A percentile compares a stretch with the other conserved stretches of the same genome.
These are phyloP conservation scores for Populus trichocarpa DNA, from an alignment of 441 rosid species.

Conservation along the genomic window DNA sequence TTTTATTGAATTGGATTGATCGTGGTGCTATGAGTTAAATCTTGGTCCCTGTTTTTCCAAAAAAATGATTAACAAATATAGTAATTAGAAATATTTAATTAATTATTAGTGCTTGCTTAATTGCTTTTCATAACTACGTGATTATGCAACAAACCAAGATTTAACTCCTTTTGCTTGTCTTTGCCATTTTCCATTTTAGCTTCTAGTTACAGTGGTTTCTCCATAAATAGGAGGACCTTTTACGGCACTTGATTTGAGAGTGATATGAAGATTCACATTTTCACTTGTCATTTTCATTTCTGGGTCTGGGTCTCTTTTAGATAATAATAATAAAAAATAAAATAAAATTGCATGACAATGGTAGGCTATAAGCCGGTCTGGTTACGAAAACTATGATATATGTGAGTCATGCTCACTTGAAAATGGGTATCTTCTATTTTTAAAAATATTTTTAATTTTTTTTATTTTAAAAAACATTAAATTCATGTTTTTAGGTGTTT, in stretches of 20 bases:
- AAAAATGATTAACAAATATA: too few relatives aligned
- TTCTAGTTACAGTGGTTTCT: too few relatives aligned
- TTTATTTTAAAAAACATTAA: too few relatives aligned
- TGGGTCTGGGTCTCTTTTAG: neutral
- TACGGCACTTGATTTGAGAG: conserved; percentile 8
- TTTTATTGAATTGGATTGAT: too few relatives aligned
- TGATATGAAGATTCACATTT: neutral
- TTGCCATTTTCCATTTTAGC: too few relatives aligned
- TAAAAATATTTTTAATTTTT: too few relatives aligned
- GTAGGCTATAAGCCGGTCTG: neutral
- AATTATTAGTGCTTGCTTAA: neutral
- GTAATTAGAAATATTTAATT: neutral
- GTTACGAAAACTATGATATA: too few relatives aligned
- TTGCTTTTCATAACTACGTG: neutral
- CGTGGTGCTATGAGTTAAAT: too few relatives aligned
- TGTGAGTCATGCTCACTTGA: too few relatives aligned
- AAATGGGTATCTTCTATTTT: too few relatives aligned
- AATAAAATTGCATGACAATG: neutral
- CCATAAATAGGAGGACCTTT: neutral
- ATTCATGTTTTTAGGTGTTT: too few relatives aligned
- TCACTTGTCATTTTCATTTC: conserved; percentile 8
- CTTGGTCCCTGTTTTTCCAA: too few relatives aligned
- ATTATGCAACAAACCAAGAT: conserved; percentile 2
- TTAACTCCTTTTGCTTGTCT: neutral
- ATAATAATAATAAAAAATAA: neutral